Evolutionary conservation across 2,329 filamentous ascomycete genomes (phyloP).

Genomic region (Pseudogymnoascus sp.): DNA sequence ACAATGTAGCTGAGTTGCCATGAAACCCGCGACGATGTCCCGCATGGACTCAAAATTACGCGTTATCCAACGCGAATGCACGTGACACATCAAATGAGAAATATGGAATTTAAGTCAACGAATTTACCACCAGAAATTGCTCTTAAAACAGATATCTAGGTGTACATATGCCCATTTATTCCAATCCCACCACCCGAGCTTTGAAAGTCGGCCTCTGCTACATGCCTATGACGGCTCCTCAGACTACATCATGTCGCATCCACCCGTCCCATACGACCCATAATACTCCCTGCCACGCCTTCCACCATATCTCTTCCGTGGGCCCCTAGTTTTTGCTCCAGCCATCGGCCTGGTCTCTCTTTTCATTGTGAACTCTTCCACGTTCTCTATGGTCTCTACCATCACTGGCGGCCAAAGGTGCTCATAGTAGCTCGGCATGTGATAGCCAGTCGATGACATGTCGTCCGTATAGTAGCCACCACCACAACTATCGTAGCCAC

Average conservation of each 20-base stretch:
- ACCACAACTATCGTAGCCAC: neutral
- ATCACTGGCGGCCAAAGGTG: neutral
- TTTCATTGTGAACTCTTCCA: neutral
- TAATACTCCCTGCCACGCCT: neutral
- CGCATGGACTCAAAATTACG: neutral
- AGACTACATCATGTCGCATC: neutral
- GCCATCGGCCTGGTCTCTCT: neutral
- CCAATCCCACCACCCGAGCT: neutral
- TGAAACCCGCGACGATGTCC: neutral
- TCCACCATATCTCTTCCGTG: neutral
- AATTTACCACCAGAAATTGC: neutral
- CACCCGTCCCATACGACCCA: neutral
- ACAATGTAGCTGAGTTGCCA: neutral
- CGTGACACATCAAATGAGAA: neutral
- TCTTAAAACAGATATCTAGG: neutral
- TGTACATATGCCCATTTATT: neutral
- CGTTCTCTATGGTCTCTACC: neutral
- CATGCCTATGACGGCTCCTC: conserved; percentile 25
- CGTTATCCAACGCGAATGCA: conserved; percentile 4
- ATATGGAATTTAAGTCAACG: neutral
- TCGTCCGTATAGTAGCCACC: neutral
- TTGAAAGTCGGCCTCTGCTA: conserved; percentile 16
- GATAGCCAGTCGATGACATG: neutral
- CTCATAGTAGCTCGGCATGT: neutral
- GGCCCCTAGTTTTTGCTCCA: neutral